Percentiles rank a stretch among this genome's conserved stretches.
phyloP scores from a whole-genome alignment of 106 monocot genomes.

The Gastrodia elata region DNA sequence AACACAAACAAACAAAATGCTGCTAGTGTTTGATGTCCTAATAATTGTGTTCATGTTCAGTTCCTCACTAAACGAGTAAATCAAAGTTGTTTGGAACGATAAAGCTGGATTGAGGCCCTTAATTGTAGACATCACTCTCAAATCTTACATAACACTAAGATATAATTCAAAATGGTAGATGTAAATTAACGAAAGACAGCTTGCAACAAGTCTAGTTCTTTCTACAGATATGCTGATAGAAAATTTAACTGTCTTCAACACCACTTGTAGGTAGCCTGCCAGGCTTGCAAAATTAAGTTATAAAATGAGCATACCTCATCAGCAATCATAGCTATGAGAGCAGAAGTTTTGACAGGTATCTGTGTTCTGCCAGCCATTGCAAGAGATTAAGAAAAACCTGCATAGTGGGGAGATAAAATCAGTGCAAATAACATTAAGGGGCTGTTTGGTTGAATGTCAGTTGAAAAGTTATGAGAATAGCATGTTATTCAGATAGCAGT shows the following conservation, averaged over 20 bases:
- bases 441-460: no score
- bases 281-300: neutral
- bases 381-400: neutral
- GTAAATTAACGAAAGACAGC: neutral
- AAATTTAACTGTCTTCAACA: neutral
- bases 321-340: conserved; percentile 24
- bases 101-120: neutral
- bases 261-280: neutral
- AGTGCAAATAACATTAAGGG: neutral
- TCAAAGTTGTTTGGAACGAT: neutral
- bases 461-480: no score
- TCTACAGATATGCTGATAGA: neutral
- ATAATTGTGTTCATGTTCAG: neutral
- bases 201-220: neutral
- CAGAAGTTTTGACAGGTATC: conserved; percentile 12
- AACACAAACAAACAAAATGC: neutral
- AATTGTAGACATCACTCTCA: neutral
- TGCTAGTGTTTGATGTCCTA: neutral
- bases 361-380: conserved; percentile 20
- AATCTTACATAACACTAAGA: neutral
- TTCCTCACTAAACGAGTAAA: neutral
- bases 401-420: neutral
- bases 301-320: conserved; percentile 15
- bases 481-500: no score
- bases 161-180: neutral